phyloP scores from a whole-genome alignment of 805 yeast species.

The Saccharomyces paradoxus region DNA sequence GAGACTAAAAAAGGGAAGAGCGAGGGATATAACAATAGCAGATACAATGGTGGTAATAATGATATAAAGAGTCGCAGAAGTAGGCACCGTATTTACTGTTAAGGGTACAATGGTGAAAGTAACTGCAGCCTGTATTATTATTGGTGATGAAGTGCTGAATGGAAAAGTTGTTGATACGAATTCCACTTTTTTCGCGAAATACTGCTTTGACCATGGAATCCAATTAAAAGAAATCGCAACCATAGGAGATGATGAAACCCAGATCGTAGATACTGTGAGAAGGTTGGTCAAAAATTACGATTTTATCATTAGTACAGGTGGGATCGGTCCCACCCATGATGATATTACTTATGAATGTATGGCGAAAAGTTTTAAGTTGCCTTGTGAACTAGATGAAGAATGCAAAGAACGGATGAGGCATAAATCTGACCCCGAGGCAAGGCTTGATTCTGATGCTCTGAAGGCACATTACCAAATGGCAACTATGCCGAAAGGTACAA shows the following conservation, averaged over 20 bases:
- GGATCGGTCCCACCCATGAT: conserved; percentile 85
- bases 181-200: conserved; percentile 60
- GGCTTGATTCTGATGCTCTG: conserved; percentile 37
- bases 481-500: conserved; percentile 49
- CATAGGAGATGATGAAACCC: conserved; percentile 67
- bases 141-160: conserved; percentile 83
- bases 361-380: conserved; percentile 54
- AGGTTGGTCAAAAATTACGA: conserved; percentile 45
- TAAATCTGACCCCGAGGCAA: conserved; percentile 33
- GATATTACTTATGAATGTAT: conserved; percentile 75
- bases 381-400: conserved; percentile 43
- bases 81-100: not conserved
- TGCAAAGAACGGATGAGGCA: conserved; percentile 54
- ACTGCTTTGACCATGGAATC: conserved; percentile 60
- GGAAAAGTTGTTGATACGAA: conserved; percentile 80
- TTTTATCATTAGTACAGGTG: conserved; percentile 55
- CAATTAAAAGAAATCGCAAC: conserved; percentile 59
- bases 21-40: not conserved
- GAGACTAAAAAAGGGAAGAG: not conserved
- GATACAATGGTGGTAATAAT: not conserved
- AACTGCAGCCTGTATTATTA: conserved; percentile 35
- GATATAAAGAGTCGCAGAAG: not conserved
- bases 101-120: conserved; percentile 15
- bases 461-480: conserved; percentile 75
- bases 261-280: conserved; percentile 47